Percentiles rank a stretch among this genome's conserved stretches.
phyloP scores from a whole-genome alignment of 1,139 yeast species.

The Yamadazyma conglobata region DNA sequence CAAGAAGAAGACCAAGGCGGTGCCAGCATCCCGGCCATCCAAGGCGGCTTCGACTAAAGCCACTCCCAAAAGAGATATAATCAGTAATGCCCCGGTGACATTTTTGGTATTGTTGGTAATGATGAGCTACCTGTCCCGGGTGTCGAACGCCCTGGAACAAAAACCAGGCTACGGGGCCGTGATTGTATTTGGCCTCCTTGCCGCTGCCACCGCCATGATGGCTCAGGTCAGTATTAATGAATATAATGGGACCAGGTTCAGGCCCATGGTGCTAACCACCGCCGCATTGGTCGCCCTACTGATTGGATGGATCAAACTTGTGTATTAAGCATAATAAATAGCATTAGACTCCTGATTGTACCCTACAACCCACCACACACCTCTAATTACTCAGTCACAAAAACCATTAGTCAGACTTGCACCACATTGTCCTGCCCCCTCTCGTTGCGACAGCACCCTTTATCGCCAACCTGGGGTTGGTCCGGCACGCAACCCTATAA shows the following conservation, averaged over 20 bases:
- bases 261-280: neutral
- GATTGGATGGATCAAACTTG: slow-evolving; percentile 1
- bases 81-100: slow-evolving; percentile 3
- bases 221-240: slow-evolving; percentile 2
- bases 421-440: too few relatives aligned
- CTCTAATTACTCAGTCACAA: too few relatives aligned
- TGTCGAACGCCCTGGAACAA: neutral
- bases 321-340: neutral
- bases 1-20: too few relatives aligned
- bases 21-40: too few relatives aligned
- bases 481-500: too few relatives aligned
- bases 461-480: too few relatives aligned
- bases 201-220: slow-evolving; percentile 1
- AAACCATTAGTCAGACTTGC: too few relatives aligned
- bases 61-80: too few relatives aligned
- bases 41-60: too few relatives aligned
- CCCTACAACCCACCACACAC: too few relatives aligned
- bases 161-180: slow-evolving; percentile 1
- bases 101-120: slow-evolving; percentile 2
- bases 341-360: too few relatives aligned
- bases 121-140: slow-evolving; percentile 1
- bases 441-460: too few relatives aligned
- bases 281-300: neutral
- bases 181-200: slow-evolving; percentile 1
- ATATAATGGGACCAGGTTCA: neutral